Evolutionary conservation across 257 asterid species (phyloP), one percentile per base, ranked within the genome.

Genomic region (Gentiana dahurica): DNA sequence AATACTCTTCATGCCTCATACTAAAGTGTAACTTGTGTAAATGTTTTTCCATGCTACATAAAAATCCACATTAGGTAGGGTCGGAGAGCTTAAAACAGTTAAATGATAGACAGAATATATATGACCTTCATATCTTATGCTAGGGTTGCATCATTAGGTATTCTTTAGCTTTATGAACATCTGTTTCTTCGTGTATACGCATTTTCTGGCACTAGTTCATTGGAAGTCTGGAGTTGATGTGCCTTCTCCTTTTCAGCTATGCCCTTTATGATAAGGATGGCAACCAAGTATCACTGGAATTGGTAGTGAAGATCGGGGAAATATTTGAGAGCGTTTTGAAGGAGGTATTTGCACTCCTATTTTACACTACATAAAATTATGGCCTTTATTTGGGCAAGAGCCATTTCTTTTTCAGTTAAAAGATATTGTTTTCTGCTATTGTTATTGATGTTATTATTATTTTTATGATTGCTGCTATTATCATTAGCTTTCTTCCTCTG

Each of bases 211-310:
- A 24, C 24, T 24, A 24, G 24, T 24, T 24, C 24, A 24, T 24
- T 0, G 24, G 24, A 24, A 24, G 24, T 24, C 24, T 15, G 53
- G 47, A n/a, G 34, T 36, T 64, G 61, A 62, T 49, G 11, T 37
- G 7, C 51, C 9, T 32, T 49, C 43, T 50, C 33, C 70, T 65
- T 33, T 60, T 59, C 87, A 92, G 99, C 71, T 92, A 92, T 66
- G 97, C 95, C 12, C 95, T 92, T 58, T 92, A 74, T 62, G 98
- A 88, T 70, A 78, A 65, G 77, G 95, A 92, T 34, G 97, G 98
- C 15, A 83, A 81, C 63, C 90, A 92, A 81, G 94, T 92, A 73
- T 81, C 93, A 57, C 98, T 85, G 75, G 95, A 80, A 8, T 69
- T 92, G 56, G 98, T 92, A 67, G 34, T 94, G 24, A 80, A 80